Evolutionary conservation across 108 stramenopile species (phyloP), one percentile per base, ranked within the genome.

Genomic region (Skeletonema menzelii): DNA sequence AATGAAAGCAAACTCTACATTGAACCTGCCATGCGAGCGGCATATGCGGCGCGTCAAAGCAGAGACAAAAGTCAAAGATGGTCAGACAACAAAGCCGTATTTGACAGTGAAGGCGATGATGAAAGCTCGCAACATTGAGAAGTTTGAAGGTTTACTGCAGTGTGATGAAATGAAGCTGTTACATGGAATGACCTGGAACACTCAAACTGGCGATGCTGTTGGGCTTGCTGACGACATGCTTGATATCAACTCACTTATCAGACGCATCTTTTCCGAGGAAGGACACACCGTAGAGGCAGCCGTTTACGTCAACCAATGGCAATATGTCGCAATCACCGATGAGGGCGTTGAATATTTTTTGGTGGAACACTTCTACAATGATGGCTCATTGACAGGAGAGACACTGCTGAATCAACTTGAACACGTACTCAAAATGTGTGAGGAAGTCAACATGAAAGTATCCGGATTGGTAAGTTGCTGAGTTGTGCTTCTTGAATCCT

Each of bases 151-250:
- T 15, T 8, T 46, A 8, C 13, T 62, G 3, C 35, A 30, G 8
- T 62, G 20, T 13, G 64, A 65, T 24, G 64, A 65, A 24, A 65
- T 65, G 64, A 65, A 65, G 38, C 10, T 44, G 40, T 4, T 27
- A 5, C 40, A 44, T 44, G 64, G 64, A 5, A 26, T 65, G 12
- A 5, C 13, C 22, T 65, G 34, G 37, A 65, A 65, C 42, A 40
- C 64, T 17, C 64, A 65, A 26, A 65, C 64, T 65, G 64, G 64
- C 8, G 64, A 65, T 42, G 64, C 64, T 12, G 24, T 65, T 10
- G 64, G 64, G 2, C 22, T 65, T 17, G 64, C 64, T 20, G 64
- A 65, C 24, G 64, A 65, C 13, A 65, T 65, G 64, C 42, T 65
- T 40, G 64, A 65, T 1, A 27, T 65, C 22, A 20, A 65, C 17